A percentile compares a stretch with the other conserved stretches of the same genome.
Conservation (phyloP, 2,329 filamentous ascomycete species). For the Pseudocercospora crystallina region DNA sequence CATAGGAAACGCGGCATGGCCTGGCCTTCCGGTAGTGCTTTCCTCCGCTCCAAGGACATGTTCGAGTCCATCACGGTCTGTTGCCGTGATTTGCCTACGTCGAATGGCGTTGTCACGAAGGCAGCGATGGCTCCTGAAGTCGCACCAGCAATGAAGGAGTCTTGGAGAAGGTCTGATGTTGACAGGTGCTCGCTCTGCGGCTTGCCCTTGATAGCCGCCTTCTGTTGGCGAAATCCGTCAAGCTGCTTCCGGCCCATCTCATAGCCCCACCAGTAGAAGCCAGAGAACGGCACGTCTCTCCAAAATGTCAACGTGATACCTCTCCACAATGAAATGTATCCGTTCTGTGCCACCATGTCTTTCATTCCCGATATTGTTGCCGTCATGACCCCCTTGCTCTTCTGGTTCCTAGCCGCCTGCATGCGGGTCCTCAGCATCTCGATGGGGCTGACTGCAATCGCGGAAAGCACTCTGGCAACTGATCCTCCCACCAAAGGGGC, state of each 20-base stretch:
- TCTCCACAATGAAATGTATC: slow-evolving; percentile 83
- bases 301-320: slow-evolving; percentile 88
- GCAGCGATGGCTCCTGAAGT: slow-evolving; percentile 81
- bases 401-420: slow-evolving; percentile 58
- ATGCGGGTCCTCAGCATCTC: slow-evolving; percentile 93
- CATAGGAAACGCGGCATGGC: slow-evolving; percentile 80
- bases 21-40: slow-evolving; percentile 65
- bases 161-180: slow-evolving; percentile 77
- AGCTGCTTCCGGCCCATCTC: slow-evolving; percentile 75
- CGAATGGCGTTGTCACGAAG: slow-evolving; percentile 88
- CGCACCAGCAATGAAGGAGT: slow-evolving; percentile 87
- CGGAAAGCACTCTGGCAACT: slow-evolving; percentile 74
- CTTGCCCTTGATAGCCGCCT: slow-evolving; percentile 27
- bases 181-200: slow-evolving; percentile 36
- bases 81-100: slow-evolving; percentile 93
- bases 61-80: slow-evolving; percentile 71
- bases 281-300: slow-evolving; percentile 96
- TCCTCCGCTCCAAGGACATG: slow-evolving; percentile 40
- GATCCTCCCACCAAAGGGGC: slow-evolving; percentile 79
- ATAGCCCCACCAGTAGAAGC: slow-evolving; percentile 97
- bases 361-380: slow-evolving; percentile 74
- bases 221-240: slow-evolving; percentile 63
- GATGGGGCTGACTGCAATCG: slow-evolving; percentile 80
- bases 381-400: slow-evolving; percentile 63
- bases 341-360: slow-evolving; percentile 74